phyloP scores from a whole-genome alignment of 176 grass and related monocot species.

The Raddia guianensis region DNA sequence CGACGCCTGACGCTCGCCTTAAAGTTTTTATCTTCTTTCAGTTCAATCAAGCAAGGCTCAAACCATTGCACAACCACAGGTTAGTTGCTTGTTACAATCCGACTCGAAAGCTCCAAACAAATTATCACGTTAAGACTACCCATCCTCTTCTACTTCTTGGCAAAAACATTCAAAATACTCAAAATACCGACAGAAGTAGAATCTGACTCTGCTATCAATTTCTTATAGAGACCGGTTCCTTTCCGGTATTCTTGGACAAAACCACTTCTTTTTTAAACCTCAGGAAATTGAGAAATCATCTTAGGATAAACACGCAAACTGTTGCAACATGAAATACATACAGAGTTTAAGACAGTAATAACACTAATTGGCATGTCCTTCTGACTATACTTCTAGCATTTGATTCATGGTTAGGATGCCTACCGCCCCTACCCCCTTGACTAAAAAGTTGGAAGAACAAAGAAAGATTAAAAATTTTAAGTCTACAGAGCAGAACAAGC shows the following conservation, averaged over 20 bases:
- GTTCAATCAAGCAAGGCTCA: too few relatives aligned
- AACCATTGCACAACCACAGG: too few relatives aligned
- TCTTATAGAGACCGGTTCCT: background rate
- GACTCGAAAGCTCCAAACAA: too few relatives aligned
- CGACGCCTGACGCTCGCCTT: too few relatives aligned
- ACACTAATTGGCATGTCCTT: background rate
- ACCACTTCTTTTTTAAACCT: background rate
- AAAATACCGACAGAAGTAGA: too few relatives aligned
- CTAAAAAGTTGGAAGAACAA: background rate
- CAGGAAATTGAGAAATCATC: background rate
- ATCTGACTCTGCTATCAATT: background rate
- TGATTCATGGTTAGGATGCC: background rate
- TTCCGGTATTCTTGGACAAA: background rate
- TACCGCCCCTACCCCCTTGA: background rate
- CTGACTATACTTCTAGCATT: background rate
- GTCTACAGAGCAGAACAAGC: slow-evolving; percentile 1
- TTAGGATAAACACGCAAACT: background rate
- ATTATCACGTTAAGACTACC: too few relatives aligned
- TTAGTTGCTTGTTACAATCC: too few relatives aligned
- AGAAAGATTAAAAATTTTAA: background rate
- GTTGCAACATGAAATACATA: background rate
- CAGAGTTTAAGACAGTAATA: background rate
- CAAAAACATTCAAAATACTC: too few relatives aligned
- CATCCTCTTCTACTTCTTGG: too few relatives aligned
- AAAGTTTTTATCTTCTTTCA: too few relatives aligned